These are phyloP conservation scores for Pisolithus albus DNA, from an alignment of 768 basidiomycete species.

Conservation along the genomic window DNA sequence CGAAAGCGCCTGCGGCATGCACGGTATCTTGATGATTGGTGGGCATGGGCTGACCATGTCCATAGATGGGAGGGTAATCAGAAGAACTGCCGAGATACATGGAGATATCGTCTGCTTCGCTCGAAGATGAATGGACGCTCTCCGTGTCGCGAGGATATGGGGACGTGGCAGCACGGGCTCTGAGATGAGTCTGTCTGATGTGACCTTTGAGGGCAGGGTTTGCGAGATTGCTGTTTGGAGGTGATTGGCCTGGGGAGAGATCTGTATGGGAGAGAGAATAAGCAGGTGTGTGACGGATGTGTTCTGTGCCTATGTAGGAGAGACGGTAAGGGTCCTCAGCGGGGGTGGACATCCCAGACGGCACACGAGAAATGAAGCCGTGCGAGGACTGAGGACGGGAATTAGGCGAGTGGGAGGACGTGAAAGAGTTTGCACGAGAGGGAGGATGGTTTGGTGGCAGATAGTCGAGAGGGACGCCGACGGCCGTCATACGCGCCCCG, in stretches of 20 bases:
- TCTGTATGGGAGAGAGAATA: slow-evolving; percentile 37
- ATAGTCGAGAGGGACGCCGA: slow-evolving; percentile 69
- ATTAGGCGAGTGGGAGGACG: slow-evolving; percentile 63
- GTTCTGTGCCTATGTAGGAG: slow-evolving; percentile 44
- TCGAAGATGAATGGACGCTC: slow-evolving; percentile 81
- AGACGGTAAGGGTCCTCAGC: slow-evolving; percentile 68
- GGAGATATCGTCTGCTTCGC: slow-evolving; percentile 82
- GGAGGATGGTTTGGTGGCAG: slow-evolving; percentile 55
- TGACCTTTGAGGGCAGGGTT: slow-evolving; percentile 76
- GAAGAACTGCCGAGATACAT: slow-evolving; percentile 59
- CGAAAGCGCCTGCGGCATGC: slow-evolving; percentile 68
- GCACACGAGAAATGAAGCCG: slow-evolving; percentile 50
- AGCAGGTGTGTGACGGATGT: slow-evolving; percentile 38
- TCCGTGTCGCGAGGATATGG: slow-evolving; percentile 84
- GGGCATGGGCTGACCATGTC: slow-evolving; percentile 34
- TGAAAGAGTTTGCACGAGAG: slow-evolving; percentile 74
- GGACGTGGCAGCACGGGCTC: slow-evolving; percentile 73
- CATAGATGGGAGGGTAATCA: slow-evolving; percentile 67
- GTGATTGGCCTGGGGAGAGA: slow-evolving; percentile 51
- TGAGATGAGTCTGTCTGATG: slow-evolving; percentile 67
- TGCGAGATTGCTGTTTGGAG: slow-evolving; percentile 67
- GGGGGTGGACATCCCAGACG: slow-evolving; percentile 42
- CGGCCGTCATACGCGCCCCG: slow-evolving; percentile 52
- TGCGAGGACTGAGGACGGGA: slow-evolving; percentile 78
- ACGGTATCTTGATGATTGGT: slow-evolving; percentile 38